These are phyloP conservation scores for Amaranthus cruentus DNA, from an alignment of 148 eudicot species.

Conservation along the genomic window DNA sequence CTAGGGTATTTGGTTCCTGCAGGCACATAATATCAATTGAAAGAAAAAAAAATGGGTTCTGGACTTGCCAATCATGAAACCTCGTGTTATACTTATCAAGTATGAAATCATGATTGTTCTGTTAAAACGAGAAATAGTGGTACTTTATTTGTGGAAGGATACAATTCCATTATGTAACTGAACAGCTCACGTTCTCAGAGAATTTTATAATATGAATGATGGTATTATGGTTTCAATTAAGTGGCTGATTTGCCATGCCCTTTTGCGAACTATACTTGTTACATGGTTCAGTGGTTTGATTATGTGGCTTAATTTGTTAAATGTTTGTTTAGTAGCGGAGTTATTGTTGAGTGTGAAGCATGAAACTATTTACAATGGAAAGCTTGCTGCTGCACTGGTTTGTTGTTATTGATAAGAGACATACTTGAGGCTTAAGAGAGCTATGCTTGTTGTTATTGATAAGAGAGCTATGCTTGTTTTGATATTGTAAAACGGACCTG, in stretches of 20 bases:
- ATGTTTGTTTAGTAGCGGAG: not conserved
- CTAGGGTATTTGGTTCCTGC: constrained; percentile 84
- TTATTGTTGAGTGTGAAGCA: not conserved
- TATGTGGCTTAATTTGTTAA: not conserved
- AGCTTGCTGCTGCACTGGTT: not conserved
- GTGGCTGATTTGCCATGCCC: not conserved
- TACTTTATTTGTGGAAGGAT: constrained; percentile 1
- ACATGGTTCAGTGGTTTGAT: not conserved
- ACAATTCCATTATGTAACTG: constrained; percentile 7
- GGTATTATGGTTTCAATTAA: not conserved
- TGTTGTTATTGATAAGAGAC: not conserved
- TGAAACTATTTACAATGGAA: not conserved
- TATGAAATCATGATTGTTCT: constrained; percentile 33
- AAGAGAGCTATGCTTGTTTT: too few species aligned
- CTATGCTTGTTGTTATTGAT: too few species aligned
- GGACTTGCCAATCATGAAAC: constrained; percentile 47
- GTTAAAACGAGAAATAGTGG: constrained; percentile 7
- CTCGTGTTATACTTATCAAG: constrained; percentile 34
- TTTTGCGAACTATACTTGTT: not conserved
- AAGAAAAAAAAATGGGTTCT: constrained; percentile 55
- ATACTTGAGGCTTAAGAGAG: not conserved
- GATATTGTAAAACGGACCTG: not conserved
- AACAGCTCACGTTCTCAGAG: not conserved
- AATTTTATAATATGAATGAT: not conserved
- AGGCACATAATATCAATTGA: constrained; percentile 85